A percentile compares a stretch with the other conserved stretches of the same genome.
phyloP scores from a whole-genome alignment of 1,139 yeast genomes.

The Meyerozyma elateridarum region DNA sequence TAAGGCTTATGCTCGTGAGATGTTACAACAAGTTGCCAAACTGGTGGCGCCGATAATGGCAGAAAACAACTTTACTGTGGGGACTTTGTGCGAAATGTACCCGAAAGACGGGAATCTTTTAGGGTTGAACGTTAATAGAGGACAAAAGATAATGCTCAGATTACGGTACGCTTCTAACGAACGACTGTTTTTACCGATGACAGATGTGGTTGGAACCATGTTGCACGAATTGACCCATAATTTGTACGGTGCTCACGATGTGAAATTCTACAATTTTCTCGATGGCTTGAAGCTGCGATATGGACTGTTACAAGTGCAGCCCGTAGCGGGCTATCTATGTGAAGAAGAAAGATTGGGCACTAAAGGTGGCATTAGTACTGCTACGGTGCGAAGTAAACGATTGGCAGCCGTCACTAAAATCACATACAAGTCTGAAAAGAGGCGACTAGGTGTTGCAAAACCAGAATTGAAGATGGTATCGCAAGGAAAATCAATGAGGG shows the following conservation, averaged over 20 bases:
- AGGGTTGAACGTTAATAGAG: constrained; percentile 86
- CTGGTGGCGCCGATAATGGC: constrained; percentile 73
- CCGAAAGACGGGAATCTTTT: constrained; percentile 66
- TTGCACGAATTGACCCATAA: constrained; percentile 89
- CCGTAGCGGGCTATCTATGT: constrained; percentile 43
- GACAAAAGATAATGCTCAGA: constrained; percentile 68
- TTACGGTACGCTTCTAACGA: constrained; percentile 59
- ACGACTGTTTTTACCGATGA: constrained; percentile 56
- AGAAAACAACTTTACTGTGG: constrained; percentile 61
- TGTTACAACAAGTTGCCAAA: constrained; percentile 58
- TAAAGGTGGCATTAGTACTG: constrained; percentile 12
- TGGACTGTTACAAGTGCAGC: constrained; percentile 46
- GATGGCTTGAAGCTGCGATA: constrained; percentile 59
- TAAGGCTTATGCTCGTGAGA: constrained; percentile 50
- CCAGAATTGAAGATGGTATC: constrained; percentile 8
- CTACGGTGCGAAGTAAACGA: constrained; percentile 34
- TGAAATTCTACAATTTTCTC: constrained; percentile 57
- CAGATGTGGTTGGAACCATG: constrained; percentile 74
- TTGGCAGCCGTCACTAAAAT: constrained; percentile 32
- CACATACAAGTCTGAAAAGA: constrained; percentile 36
- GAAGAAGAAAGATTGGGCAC: constrained; percentile 53
- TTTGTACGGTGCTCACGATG: constrained; percentile 74
- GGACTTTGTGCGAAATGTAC: constrained; percentile 71
- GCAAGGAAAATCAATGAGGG: constrained; percentile 27
- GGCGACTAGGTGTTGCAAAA: constrained; percentile 26